Conservation (phyloP, 805 yeast genomes). For the Candida sanyiensis region DNA sequence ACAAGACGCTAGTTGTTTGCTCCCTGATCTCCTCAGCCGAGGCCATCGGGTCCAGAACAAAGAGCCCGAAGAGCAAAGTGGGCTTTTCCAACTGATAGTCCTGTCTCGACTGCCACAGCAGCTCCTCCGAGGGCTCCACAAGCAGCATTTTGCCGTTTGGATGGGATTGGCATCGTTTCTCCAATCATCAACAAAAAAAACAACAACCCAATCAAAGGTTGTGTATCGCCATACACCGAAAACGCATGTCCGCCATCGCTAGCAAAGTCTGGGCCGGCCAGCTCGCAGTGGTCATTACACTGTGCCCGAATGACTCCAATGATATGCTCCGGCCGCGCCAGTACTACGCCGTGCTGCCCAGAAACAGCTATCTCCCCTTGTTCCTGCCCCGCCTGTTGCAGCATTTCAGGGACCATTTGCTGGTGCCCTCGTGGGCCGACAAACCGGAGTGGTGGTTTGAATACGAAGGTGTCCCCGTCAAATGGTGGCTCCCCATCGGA, state of each 20-base stretch:
- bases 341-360: constrained; percentile 21
- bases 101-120: constrained; percentile 15
- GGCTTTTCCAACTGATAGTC: constrained; percentile 11
- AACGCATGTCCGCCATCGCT: background rate
- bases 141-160: constrained; percentile 1
- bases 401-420: constrained; percentile 34
- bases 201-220: too few relatives aligned
- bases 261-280: constrained; percentile 49
- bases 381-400: constrained; percentile 32
- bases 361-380: constrained; percentile 51
- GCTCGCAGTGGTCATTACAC: constrained; percentile 37
- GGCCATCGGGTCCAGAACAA: constrained; percentile 28
- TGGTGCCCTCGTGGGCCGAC: constrained; percentile 23
- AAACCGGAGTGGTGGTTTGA: constrained; percentile 56
- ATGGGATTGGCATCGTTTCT: too few relatives aligned
- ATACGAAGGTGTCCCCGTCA: constrained; percentile 54
- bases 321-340: constrained; percentile 14
- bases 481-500: constrained; percentile 74
- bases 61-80: constrained; percentile 25
- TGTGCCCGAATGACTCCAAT: constrained; percentile 23
- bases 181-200: background rate
- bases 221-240: constrained; percentile 17
- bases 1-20: too few relatives aligned
- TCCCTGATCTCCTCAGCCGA: constrained; percentile 15
- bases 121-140: constrained; percentile 4